These are phyloP conservation scores for Stevia rebaudiana DNA, from an alignment of 140 eudicot species.

Conservation along the genomic window DNA sequence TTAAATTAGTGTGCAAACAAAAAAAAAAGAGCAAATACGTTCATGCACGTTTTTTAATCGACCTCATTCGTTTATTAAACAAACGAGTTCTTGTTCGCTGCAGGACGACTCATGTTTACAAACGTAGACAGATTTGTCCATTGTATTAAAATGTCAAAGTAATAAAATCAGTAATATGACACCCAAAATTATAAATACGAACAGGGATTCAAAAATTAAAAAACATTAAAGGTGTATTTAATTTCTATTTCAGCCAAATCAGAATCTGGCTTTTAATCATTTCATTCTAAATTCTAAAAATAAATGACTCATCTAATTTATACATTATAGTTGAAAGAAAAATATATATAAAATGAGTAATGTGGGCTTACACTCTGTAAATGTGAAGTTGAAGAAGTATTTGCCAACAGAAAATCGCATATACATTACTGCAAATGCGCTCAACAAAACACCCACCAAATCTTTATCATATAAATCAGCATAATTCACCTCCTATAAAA, in stretches of 20 bases:
- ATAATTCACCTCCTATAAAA: constrained; percentile 29
- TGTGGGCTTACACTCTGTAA: constrained; percentile 57
- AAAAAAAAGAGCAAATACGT: too few relatives aligned
- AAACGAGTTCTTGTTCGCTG: not conserved
- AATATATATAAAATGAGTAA: constrained; percentile 36
- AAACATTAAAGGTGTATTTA: constrained; percentile 5
- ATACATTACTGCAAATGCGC: constrained; percentile 46
- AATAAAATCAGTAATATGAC: not conserved
- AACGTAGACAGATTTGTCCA: not conserved
- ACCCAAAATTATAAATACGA: not conserved
- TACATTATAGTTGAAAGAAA: constrained; percentile 38
- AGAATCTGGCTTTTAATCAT: constrained; percentile 14
- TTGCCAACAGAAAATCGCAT: constrained; percentile 46
- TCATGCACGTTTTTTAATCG: too few relatives aligned
- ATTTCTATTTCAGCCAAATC: constrained; percentile 18
- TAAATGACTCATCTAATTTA: constrained; percentile 24
- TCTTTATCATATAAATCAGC: constrained; percentile 29
- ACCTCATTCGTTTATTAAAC: too few relatives aligned
- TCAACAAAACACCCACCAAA: constrained; percentile 27
- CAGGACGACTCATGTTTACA: not conserved
- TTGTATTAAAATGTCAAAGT: not conserved
- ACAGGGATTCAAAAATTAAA: constrained; percentile 15
- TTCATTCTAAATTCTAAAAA: constrained; percentile 15
- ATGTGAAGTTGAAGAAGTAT: constrained; percentile 46
- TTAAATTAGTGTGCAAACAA: too few relatives aligned